These are phyloP conservation scores for Moesziomyces globuligerus DNA, from an alignment of 1,284 basidiomycete species.

Conservation along the genomic window DNA sequence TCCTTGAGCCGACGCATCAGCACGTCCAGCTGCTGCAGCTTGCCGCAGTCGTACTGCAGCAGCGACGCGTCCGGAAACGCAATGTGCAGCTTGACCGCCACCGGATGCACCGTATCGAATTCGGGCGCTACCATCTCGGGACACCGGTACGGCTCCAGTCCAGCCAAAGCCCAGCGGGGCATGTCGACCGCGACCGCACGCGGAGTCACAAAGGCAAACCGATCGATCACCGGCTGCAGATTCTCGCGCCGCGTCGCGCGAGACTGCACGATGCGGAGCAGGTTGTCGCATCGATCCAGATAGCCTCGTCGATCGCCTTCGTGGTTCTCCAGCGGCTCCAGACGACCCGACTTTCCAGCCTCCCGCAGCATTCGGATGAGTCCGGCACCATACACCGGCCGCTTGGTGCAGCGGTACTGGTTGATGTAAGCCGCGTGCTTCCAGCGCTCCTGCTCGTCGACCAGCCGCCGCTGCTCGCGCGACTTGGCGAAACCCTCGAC, in stretches of 20 bases:
- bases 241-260: conserved; percentile 74
- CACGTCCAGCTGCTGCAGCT: conserved; percentile 83
- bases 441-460: conserved; percentile 75
- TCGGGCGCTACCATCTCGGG: conserved; percentile 53
- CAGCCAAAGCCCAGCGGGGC: conserved; percentile 73
- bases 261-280: conserved; percentile 71
- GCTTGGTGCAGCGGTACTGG: conserved; percentile 75
- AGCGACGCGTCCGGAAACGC: conserved; percentile 91
- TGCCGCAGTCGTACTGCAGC: conserved; percentile 95
- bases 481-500: conserved; percentile 78
- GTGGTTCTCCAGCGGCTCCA: conserved; percentile 27
- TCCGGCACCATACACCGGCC: conserved; percentile 74
- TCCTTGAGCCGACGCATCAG: conserved; percentile 85
- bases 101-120: conserved; percentile 74
- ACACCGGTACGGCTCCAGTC: conserved; percentile 59
- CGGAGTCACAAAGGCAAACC: conserved; percentile 86
- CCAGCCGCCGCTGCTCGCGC: conserved; percentile 73
- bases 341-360: conserved; percentile 14
- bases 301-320: conserved; percentile 69
- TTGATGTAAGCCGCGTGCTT: conserved; percentile 80
- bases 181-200: conserved; percentile 81
- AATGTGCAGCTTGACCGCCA: conserved; percentile 86
- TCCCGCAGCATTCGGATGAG: conserved; percentile 36
- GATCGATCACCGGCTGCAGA: conserved; percentile 74
- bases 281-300: conserved; percentile 74